Percentiles rank a stretch among this genome's conserved stretches.
Conservation (phyloP, 2,329 filamentous ascomycete genomes). For the Onygena corvina region DNA sequence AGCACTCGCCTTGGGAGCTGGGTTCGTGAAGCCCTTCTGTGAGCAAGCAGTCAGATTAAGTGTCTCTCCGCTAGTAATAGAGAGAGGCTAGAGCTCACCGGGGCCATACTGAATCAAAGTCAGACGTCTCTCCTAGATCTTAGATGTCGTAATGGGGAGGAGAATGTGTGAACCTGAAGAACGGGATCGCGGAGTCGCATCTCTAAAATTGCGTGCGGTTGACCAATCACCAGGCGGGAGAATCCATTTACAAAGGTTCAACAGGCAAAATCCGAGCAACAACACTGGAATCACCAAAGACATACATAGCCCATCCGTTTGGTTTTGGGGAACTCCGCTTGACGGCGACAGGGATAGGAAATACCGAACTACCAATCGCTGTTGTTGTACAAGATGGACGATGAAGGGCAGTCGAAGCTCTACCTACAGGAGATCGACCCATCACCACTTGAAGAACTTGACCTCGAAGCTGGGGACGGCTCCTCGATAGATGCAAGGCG, state of each 20-base stretch:
- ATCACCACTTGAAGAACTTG: conserved; percentile 55
- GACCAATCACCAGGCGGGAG: too few species aligned
- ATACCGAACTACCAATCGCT: too few species aligned
- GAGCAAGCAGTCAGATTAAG: neutral
- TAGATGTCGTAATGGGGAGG: neutral
- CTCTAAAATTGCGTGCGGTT: too few species aligned
- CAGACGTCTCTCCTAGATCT: too few species aligned
- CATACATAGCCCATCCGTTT: neutral
- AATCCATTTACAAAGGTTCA: too few species aligned
- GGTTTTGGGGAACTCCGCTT: too few species aligned
- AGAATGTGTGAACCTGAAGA: too few species aligned
- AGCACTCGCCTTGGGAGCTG: conserved; percentile 34
- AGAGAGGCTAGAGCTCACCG: neutral
- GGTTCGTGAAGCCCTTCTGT: conserved; percentile 39
- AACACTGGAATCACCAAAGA: too few species aligned
- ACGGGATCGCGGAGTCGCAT: too few species aligned
- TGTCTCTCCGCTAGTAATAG: neutral
- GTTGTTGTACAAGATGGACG: conserved; percentile 10
- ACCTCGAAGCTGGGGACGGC: conserved; percentile 12
- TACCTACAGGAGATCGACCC: conserved; percentile 65
- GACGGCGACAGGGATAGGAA: too few species aligned
- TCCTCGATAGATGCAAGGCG: neutral
- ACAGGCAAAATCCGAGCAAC: too few species aligned
- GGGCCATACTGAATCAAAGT: neutral
- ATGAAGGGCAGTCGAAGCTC: neutral